A percentile compares a stretch with the other conserved stretches of the same genome.
Evolutionary conservation across 495 filamentous ascomycete genomes (phyloP).

Genomic region (Beverwykella pulmonaria): DNA sequence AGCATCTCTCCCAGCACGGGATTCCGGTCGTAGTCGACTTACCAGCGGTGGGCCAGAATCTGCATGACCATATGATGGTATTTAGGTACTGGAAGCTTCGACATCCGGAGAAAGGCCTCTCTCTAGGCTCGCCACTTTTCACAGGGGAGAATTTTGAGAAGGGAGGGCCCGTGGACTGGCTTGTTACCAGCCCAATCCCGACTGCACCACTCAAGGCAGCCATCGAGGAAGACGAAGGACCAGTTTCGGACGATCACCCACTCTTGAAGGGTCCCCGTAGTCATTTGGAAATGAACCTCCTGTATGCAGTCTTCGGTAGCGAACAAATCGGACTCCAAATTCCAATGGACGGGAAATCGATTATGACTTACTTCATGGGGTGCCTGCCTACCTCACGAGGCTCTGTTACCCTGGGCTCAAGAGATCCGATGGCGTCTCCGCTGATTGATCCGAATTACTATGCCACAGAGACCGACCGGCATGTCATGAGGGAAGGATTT

Average conservation of each 20-base stretch:
- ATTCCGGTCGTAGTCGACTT: slow-evolving; percentile 58
- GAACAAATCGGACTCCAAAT: slow-evolving; percentile 21
- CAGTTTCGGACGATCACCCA: slow-evolving; percentile 9
- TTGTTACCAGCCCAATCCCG: slow-evolving; percentile 17
- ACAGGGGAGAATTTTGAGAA: slow-evolving; percentile 22
- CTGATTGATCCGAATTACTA: slow-evolving; percentile 57
- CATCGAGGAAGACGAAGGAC: slow-evolving; percentile 26
- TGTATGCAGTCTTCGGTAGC: slow-evolving; percentile 11
- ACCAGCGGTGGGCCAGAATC: slow-evolving; percentile 64
- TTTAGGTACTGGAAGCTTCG: slow-evolving; percentile 36
- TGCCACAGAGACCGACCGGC: slow-evolving; percentile 30
- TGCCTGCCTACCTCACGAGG: slow-evolving; percentile 51
- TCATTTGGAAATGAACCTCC: slow-evolving; percentile 26
- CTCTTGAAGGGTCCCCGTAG: slow-evolving; percentile 20
- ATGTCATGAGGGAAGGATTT: slow-evolving; percentile 24
- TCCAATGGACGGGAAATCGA: slow-evolving; percentile 34
- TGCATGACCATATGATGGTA: slow-evolving; percentile 58
- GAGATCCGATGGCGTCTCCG: slow-evolving; percentile 57
- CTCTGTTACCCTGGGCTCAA: slow-evolving; percentile 57
- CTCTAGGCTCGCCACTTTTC: slow-evolving; percentile 21
- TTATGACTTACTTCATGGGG: slow-evolving; percentile 42
- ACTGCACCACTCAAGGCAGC: slow-evolving; percentile 14
- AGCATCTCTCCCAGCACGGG: slow-evolving; percentile 50
- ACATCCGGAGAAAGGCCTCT: slow-evolving; percentile 23
- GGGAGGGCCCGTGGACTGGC: slow-evolving; percentile 31